Conservation (phyloP, 495 filamentous ascomycete species). For the Neurospora cerealis region DNA sequence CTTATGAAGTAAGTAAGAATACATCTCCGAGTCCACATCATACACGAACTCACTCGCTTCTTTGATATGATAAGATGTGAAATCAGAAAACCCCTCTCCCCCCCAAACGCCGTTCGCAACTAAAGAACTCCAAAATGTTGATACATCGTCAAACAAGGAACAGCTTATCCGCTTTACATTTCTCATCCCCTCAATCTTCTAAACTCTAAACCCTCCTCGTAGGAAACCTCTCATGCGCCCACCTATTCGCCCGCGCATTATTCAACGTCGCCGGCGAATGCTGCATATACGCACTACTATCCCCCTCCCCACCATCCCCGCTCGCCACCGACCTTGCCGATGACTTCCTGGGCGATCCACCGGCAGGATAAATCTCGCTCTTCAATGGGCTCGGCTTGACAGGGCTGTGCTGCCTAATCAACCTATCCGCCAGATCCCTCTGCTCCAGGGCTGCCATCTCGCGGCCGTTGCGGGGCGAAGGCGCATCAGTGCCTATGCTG, state of each 20-base stretch:
- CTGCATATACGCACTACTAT: neutral
- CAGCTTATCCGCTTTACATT: neutral
- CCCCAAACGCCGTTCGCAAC: neutral
- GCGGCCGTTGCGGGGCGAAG: conserved; percentile 40
- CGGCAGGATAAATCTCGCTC: neutral
- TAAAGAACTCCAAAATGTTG: neutral
- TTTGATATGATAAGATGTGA: neutral
- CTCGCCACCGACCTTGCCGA: neutral
- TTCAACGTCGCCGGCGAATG: conserved; percentile 20
- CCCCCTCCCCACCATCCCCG: neutral
- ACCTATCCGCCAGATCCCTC: conserved; percentile 19
- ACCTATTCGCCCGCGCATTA: conserved; percentile 15
- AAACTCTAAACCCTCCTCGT: conserved; percentile 2
- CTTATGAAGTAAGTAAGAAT: neutral
- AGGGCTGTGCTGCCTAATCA: conserved; percentile 20
- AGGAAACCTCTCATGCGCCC: conserved; percentile 34
- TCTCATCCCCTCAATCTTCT: neutral
- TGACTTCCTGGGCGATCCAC: neutral
- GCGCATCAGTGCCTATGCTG: conserved; percentile 27
- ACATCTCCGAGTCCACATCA: neutral
- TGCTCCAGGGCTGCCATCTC: conserved; percentile 46
- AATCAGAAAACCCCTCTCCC: neutral
- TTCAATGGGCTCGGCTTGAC: conserved; percentile 8
- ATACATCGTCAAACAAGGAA: neutral
- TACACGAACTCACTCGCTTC: neutral